phyloP scores from a whole-genome alignment of 2,329 filamentous ascomycete genomes.

The Microdochium bolleyi region DNA sequence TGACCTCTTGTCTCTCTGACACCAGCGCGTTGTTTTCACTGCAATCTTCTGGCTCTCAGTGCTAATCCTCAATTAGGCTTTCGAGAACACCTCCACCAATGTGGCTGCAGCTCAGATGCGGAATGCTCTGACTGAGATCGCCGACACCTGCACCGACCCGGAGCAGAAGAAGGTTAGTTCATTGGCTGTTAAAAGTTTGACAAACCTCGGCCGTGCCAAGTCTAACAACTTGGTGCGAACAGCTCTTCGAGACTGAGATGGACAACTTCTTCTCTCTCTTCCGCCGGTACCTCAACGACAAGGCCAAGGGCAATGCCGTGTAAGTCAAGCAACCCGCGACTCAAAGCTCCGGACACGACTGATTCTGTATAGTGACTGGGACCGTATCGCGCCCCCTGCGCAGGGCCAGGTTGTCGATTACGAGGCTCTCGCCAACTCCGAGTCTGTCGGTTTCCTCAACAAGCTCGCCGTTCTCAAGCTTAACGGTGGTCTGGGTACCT shows the following conservation, averaged over 20 bases:
- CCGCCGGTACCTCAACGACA: slow-evolving; percentile 96
- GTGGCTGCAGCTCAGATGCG: slow-evolving; percentile 98
- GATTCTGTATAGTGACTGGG: slow-evolving; percentile 66
- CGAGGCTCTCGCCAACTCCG: slow-evolving; percentile 77
- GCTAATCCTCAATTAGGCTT: slow-evolving; percentile 61
- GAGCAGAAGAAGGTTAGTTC: slow-evolving; percentile 69
- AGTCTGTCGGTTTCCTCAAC: slow-evolving; percentile 89
- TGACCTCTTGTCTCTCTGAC: slow-evolving; percentile 1
- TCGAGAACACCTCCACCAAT: slow-evolving; percentile 98
- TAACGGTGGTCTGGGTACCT: slow-evolving; percentile 97
- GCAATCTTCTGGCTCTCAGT: neutral
- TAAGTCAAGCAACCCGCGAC: slow-evolving; percentile 30
- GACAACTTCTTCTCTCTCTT: slow-evolving; percentile 99
- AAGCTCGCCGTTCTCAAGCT: slow-evolving; percentile 98
- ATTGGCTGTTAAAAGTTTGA: slow-evolving; percentile 4
- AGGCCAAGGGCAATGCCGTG: slow-evolving; percentile 93
- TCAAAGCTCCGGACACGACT: slow-evolving; percentile 9
- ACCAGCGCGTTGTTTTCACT: slow-evolving; percentile 2
- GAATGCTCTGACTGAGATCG: slow-evolving; percentile 87
- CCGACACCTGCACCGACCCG: slow-evolving; percentile 81
- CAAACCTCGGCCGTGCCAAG: neutral
- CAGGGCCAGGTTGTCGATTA: slow-evolving; percentile 94
- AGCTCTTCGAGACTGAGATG: slow-evolving; percentile 98
- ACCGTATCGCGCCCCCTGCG: slow-evolving; percentile 89
- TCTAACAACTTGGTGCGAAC: slow-evolving; percentile 11